These are phyloP conservation scores for Backusella mclennaniae DNA, from an alignment of 192 early-diverging fungal genomes.

Conservation along the genomic window DNA sequence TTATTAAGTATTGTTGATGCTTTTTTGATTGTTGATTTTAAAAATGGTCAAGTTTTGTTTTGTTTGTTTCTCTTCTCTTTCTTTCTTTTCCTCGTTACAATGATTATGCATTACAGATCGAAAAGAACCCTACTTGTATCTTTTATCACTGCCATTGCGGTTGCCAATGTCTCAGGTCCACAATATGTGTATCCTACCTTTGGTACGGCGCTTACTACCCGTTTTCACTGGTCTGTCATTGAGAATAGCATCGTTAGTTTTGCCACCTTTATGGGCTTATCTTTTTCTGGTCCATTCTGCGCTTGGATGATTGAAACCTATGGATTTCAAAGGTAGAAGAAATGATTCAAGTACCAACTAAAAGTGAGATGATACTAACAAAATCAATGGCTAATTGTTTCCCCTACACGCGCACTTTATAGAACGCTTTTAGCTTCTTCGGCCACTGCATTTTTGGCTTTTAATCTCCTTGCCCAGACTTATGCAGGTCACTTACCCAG, in stretches of 20 bases:
- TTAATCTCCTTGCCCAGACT: slow-evolving; percentile 29
- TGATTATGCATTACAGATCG: background rate
- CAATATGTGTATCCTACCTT: slow-evolving; percentile 32
- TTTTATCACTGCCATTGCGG: slow-evolving; percentile 26
- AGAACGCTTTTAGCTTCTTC: slow-evolving; percentile 22
- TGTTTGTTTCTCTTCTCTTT: background rate
- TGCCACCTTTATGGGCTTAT: slow-evolving; percentile 30
- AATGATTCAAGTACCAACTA: background rate
- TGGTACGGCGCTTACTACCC: slow-evolving; percentile 23
- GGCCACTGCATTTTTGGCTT: slow-evolving; percentile 16
- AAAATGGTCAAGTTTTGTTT: background rate
- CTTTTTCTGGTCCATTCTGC: slow-evolving; percentile 34
- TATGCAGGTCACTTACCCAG: slow-evolving; percentile 21
- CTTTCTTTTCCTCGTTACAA: background rate
- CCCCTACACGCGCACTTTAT: background rate
- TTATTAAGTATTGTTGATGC: background rate
- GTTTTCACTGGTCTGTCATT: slow-evolving; percentile 29
- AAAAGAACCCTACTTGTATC: slow-evolving; percentile 13
- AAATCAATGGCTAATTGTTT: too few species aligned
- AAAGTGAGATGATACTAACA: background rate
- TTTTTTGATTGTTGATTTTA: background rate
- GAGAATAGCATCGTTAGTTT: slow-evolving; percentile 38
- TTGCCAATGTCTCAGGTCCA: slow-evolving; percentile 35
- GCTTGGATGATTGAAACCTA: slow-evolving; percentile 24
- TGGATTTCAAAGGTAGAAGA: slow-evolving; percentile 15